phyloP scores from a whole-genome alignment of 2,329 filamentous ascomycete genomes.

The Apiospora kogelbergensis region DNA sequence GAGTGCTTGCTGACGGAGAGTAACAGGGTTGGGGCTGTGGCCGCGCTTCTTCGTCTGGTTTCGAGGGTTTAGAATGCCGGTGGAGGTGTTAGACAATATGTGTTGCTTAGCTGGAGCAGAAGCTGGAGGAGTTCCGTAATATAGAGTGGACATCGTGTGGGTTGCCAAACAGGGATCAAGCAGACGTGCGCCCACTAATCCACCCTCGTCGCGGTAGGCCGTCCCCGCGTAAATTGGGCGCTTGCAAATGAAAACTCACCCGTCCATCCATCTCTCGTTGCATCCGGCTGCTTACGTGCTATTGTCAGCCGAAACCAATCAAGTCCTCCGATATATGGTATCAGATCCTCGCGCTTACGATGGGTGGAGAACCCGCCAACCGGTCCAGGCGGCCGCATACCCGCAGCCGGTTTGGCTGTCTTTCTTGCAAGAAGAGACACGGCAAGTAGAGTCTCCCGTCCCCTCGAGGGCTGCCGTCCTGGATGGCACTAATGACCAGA shows the following conservation, averaged over 20 bases:
- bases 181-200: too few species aligned
- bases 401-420: neutral
- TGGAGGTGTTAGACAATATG: too few species aligned
- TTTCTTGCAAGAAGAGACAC: neutral
- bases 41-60: constrained; percentile 35
- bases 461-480: neutral
- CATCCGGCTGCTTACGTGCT: neutral
- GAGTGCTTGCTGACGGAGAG: too few species aligned
- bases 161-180: too few species aligned
- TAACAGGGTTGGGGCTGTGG: neutral
- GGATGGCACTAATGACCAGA: neutral
- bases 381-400: neutral
- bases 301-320: neutral
- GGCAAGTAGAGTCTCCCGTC: neutral
- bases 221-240: too few species aligned
- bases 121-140: too few species aligned
- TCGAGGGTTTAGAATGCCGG: neutral
- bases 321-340: neutral
- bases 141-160: too few species aligned
- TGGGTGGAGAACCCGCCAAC: neutral
- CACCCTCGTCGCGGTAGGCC: too few species aligned
- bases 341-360: neutral
- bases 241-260: too few species aligned
- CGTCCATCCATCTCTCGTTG: too few species aligned
- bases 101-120: too few species aligned